Conservation (phyloP, 2,329 filamentous ascomycete genomes). For the Bipolaris bicolor region DNA sequence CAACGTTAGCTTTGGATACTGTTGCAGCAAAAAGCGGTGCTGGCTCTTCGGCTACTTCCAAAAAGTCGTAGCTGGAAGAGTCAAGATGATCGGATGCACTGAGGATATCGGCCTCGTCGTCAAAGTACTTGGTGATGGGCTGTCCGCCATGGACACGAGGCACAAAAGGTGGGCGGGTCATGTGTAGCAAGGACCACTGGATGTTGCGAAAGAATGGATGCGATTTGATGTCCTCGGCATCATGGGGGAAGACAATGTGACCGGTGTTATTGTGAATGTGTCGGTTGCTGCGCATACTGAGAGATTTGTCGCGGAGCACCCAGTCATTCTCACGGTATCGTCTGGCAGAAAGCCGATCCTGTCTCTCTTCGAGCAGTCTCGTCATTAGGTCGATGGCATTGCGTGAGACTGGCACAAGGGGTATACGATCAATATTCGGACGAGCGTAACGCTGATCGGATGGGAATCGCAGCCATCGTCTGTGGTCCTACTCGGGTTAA, state of each 20-base stretch:
- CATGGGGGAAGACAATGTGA: conserved; percentile 78
- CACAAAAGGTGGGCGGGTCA: conserved; percentile 76
- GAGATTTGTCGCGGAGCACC: conserved; percentile 33
- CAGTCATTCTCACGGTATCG: conserved; percentile 73
- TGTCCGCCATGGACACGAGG: conserved; percentile 67
- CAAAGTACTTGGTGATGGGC: conserved; percentile 80
- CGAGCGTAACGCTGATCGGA: conserved; percentile 58
- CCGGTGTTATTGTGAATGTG: conserved; percentile 49
- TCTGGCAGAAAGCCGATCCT: conserved; percentile 75
- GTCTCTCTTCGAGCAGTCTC: conserved; percentile 74
- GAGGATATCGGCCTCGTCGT: conserved; percentile 74
- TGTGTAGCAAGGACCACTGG: conserved; percentile 77
- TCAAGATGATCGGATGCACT: conserved; percentile 47
- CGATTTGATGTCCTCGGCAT: conserved; percentile 86
- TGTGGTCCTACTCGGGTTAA: conserved; percentile 66
- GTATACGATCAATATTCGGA: conserved; percentile 55
- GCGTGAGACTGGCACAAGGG: conserved; percentile 63
- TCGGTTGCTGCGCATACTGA: conserved; percentile 32
- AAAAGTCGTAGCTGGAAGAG: conserved; percentile 38
- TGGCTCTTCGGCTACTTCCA: not conserved
- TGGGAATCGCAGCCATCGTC: conserved; percentile 73
- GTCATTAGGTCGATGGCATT: conserved; percentile 79
- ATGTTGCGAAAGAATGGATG: conserved; percentile 86
- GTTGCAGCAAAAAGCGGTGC: not conserved
- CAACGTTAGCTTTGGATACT: not conserved